Conservation (phyloP, 768 basidiomycete species). For the Leccinum pellstonianum region DNA sequence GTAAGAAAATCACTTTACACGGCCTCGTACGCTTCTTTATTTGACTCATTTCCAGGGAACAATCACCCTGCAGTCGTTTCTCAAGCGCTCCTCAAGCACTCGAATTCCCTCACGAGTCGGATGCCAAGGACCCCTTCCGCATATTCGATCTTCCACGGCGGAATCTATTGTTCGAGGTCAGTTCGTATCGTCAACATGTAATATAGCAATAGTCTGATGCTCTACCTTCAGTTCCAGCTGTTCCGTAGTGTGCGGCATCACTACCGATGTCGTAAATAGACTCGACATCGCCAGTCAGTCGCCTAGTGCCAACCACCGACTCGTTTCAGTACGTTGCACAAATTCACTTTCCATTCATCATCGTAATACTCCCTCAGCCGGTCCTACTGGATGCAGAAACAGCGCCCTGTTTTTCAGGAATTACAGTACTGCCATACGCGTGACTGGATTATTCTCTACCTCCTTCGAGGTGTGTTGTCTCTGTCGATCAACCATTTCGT, state of each 20-base stretch:
- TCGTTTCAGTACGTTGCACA: slow-evolving; percentile 61
- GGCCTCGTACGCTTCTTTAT: neutral
- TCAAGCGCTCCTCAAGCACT: slow-evolving; percentile 36
- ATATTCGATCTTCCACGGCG: slow-evolving; percentile 68
- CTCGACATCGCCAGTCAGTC: slow-evolving; percentile 50
- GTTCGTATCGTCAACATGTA: slow-evolving; percentile 15
- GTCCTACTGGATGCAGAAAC: slow-evolving; percentile 77
- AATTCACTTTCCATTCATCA: neutral
- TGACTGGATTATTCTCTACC: slow-evolving; percentile 82
- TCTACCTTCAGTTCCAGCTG: slow-evolving; percentile 52
- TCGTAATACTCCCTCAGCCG: slow-evolving; percentile 44
- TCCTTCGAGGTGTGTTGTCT: slow-evolving; percentile 63
- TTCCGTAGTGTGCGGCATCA: slow-evolving; percentile 69
- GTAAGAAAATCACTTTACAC: slow-evolving; percentile 30
- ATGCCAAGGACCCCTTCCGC: slow-evolving; percentile 50
- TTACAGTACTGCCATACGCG: slow-evolving; percentile 62
- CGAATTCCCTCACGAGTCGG: slow-evolving; percentile 37
- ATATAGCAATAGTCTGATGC: neutral
- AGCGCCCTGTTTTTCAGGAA: slow-evolving; percentile 76
- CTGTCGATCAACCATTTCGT: neutral
- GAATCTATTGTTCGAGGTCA: slow-evolving; percentile 68
- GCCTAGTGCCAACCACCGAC: slow-evolving; percentile 51
- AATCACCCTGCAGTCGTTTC: slow-evolving; percentile 36
- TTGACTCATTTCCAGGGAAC: slow-evolving; percentile 28
- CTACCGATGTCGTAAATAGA: slow-evolving; percentile 51